phyloP scores from a whole-genome alignment of 2,329 filamentous ascomycete species.

The Pseudonectria foliicola region DNA sequence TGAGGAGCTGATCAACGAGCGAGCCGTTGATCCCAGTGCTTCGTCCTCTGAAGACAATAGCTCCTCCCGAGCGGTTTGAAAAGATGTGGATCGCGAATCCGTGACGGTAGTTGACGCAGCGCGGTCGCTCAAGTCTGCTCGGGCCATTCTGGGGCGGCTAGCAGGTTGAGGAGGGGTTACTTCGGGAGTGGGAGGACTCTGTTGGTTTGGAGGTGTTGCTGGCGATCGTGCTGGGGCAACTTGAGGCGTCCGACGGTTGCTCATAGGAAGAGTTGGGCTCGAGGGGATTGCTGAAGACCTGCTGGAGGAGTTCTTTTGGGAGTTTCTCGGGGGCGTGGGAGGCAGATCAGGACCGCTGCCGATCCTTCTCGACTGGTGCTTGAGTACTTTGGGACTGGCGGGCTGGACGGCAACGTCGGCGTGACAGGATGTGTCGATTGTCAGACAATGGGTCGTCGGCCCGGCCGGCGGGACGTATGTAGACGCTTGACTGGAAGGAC shows the following conservation, averaged over 20 bases:
- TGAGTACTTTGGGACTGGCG: slow-evolving; percentile 32
- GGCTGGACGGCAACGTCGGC: slow-evolving; percentile 24
- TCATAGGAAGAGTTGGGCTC: slow-evolving; percentile 33
- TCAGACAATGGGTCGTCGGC: slow-evolving; percentile 16
- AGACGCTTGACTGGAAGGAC: slow-evolving; percentile 22
- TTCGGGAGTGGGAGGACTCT: slow-evolving; percentile 67
- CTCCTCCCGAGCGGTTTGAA: slow-evolving; percentile 63
- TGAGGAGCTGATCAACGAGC: slow-evolving; percentile 31
- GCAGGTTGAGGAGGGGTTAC: slow-evolving; percentile 59
- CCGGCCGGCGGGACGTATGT: slow-evolving; percentile 15
- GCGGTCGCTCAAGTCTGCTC: slow-evolving; percentile 42
- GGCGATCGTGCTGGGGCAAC: slow-evolving; percentile 34
- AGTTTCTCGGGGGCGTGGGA: slow-evolving; percentile 57
- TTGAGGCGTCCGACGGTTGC: slow-evolving; percentile 31
- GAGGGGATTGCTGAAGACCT: slow-evolving; percentile 38
- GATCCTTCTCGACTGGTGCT: slow-evolving; percentile 35
- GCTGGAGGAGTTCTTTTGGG: slow-evolving; percentile 50
- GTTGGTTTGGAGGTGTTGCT: slow-evolving; percentile 57
- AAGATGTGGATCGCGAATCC: slow-evolving; percentile 62
- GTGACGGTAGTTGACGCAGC: slow-evolving; percentile 45
- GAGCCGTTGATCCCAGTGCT: slow-evolving; percentile 35
- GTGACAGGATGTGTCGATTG: slow-evolving; percentile 22
- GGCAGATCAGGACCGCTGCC: slow-evolving; percentile 44
- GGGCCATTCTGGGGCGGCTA: slow-evolving; percentile 36
- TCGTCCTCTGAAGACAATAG: slow-evolving; percentile 57